Evolutionary conservation across 176 grass and related monocot species (phyloP).

Genomic region (Oryza meyeriana): DNA sequence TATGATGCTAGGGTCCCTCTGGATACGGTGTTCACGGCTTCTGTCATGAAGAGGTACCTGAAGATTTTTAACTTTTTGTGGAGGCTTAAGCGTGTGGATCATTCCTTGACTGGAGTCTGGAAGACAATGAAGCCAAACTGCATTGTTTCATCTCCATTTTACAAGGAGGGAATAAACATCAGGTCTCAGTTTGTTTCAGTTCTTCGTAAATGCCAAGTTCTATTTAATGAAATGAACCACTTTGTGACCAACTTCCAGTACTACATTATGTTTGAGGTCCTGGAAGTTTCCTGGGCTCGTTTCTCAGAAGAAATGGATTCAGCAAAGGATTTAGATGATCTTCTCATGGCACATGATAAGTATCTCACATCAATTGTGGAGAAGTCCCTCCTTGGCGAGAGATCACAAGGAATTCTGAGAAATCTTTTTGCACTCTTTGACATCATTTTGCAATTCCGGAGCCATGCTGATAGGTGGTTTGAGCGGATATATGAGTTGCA

Average conservation of each 20-base stretch:
- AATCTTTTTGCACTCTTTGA: conserved; percentile 87
- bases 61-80: conserved; percentile 94
- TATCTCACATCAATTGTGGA: conserved; percentile 85
- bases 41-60: conserved; percentile 94
- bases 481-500: conserved; percentile 86
- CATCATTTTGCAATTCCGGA: conserved; percentile 78
- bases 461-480: conserved; percentile 86
- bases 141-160: conserved; percentile 86
- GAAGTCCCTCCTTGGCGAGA: conserved; percentile 84
- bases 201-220: conserved; percentile 91
- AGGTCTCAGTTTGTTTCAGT: conserved; percentile 64
- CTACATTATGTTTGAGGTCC: conserved; percentile 99
- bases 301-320: conserved; percentile 96
- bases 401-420: conserved; percentile 59
- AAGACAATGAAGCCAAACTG: conserved; percentile 94
- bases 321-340: conserved; percentile 90
- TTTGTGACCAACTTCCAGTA: conserved; percentile 94
- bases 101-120: conserved; percentile 82
- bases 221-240: conserved; percentile 97
- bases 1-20: conserved; percentile 84
- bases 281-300: conserved; percentile 84
- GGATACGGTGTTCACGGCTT: conserved; percentile 83
- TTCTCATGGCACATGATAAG: conserved; percentile 76
- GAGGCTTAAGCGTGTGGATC: conserved; percentile 89
- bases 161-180: conserved; percentile 66